Evolutionary conservation across 345 rosid species (phyloP).

Genomic region (Eucalyptus urophylla): DNA sequence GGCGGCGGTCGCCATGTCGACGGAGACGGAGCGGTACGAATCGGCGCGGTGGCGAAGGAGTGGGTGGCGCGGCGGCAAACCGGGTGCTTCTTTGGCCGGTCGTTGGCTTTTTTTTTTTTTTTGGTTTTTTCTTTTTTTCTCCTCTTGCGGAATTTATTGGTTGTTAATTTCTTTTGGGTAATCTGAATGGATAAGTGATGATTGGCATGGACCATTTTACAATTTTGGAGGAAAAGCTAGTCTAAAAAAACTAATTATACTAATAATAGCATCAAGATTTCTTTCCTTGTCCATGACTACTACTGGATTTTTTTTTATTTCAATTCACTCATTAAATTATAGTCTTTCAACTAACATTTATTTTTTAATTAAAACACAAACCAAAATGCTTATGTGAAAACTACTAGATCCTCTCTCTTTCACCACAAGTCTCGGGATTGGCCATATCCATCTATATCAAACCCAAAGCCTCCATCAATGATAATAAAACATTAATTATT

Average conservation of each 20-base stretch:
- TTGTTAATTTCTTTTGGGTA: background rate
- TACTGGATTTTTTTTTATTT: background rate
- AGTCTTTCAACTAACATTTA: background rate
- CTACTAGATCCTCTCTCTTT: background rate
- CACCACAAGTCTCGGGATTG: background rate
- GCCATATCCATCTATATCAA: background rate
- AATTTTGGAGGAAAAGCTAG: background rate
- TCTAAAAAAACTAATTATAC: background rate
- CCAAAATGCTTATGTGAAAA: background rate
- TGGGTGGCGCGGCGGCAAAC: background rate
- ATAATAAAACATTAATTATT: background rate
- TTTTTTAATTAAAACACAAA: background rate
- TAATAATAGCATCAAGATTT: background rate
- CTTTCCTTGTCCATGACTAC: background rate
- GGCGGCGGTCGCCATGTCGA: constrained; percentile 39
- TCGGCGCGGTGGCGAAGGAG: background rate
- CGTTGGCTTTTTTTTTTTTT: background rate
- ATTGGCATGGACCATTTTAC: background rate
- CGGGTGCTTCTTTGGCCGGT: background rate
- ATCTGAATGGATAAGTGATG: background rate
- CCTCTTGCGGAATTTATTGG: background rate
- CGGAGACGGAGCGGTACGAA: background rate
- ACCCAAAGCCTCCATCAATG: background rate
- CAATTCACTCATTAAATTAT: background rate
- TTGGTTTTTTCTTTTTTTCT: background rate